Percentiles rank a stretch among this genome's conserved stretches.
Conservation (phyloP, 2,329 filamentous ascomycete genomes). For the Sporothrix dimorphospora region DNA sequence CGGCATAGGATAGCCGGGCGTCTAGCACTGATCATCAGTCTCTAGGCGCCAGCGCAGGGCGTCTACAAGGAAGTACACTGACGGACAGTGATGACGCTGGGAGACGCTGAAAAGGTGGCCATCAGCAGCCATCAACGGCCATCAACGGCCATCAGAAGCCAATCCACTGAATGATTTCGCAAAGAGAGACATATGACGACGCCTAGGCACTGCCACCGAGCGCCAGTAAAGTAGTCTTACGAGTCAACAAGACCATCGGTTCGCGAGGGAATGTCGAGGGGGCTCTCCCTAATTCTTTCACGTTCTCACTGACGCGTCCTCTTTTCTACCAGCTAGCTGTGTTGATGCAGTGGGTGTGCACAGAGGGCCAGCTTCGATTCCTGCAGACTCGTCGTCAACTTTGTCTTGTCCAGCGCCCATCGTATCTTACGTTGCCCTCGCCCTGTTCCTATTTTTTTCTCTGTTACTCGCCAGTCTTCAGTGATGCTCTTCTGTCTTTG, state of each 20-base stretch:
- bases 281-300: background rate
- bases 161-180: background rate
- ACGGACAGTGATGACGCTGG: too few relatives aligned
- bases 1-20: constrained; percentile 6
- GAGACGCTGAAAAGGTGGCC: background rate
- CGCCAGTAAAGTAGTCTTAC: too few relatives aligned
- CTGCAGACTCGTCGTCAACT: background rate
- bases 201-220: background rate
- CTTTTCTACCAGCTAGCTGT: background rate
- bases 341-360: background rate
- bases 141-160: background rate
- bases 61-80: too few relatives aligned
- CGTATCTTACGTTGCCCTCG: too few relatives aligned
- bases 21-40: background rate
- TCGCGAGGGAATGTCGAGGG: background rate
- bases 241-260: background rate
- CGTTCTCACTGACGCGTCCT: background rate
- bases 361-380: background rate
- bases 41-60: background rate
- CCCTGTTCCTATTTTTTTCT: background rate
- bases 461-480: background rate
- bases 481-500: background rate
- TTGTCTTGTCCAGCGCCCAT: background rate
- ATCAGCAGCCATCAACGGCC: background rate
- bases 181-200: constrained; percentile 7